Conservation (phyloP, 1,139 yeast genomes). For the Suhomyces coccinellae region DNA sequence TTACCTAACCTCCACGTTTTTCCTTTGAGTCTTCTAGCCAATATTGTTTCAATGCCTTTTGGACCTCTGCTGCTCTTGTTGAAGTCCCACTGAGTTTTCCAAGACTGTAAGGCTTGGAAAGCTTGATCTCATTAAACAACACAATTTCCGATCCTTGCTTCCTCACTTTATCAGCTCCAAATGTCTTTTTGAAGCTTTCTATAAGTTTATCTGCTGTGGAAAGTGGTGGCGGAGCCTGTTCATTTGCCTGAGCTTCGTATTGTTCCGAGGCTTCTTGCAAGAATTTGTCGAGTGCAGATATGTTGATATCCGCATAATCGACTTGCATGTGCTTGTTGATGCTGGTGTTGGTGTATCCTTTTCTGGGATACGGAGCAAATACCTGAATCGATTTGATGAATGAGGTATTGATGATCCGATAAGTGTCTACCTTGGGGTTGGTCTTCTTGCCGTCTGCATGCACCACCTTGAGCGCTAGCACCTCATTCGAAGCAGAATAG, state of each 20-base stretch:
- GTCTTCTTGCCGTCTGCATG: slow-evolving; percentile 20
- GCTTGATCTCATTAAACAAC: slow-evolving; percentile 27
- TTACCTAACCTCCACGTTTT: slow-evolving; percentile 58
- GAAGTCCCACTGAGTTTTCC: slow-evolving; percentile 31
- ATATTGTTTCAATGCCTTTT: slow-evolving; percentile 54
- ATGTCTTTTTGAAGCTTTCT: slow-evolving; percentile 22
- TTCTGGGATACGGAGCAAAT: slow-evolving; percentile 27
- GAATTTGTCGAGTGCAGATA: slow-evolving; percentile 21
- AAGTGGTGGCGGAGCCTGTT: background rate
- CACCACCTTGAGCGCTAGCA: slow-evolving; percentile 24
- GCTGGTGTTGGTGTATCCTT: slow-evolving; percentile 9
- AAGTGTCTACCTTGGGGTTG: slow-evolving; percentile 29
- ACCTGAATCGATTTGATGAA: slow-evolving; percentile 58
- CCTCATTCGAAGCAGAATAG: slow-evolving; percentile 38
- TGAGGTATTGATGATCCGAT: slow-evolving; percentile 56
- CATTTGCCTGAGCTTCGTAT: slow-evolving; percentile 12
- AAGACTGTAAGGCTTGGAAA: slow-evolving; percentile 33
- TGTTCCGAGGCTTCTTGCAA: slow-evolving; percentile 17
- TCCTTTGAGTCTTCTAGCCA: slow-evolving; percentile 53
- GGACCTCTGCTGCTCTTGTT: slow-evolving; percentile 48
- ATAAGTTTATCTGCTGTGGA: slow-evolving; percentile 17
- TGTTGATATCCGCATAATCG: slow-evolving; percentile 13
- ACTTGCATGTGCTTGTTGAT: slow-evolving; percentile 11
- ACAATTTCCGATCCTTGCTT: slow-evolving; percentile 28
- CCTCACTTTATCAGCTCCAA: slow-evolving; percentile 28